These are phyloP conservation scores for Chlamydomonas schloesseri DNA, from an alignment of 139 green algal genomes.

Conservation along the genomic window DNA sequence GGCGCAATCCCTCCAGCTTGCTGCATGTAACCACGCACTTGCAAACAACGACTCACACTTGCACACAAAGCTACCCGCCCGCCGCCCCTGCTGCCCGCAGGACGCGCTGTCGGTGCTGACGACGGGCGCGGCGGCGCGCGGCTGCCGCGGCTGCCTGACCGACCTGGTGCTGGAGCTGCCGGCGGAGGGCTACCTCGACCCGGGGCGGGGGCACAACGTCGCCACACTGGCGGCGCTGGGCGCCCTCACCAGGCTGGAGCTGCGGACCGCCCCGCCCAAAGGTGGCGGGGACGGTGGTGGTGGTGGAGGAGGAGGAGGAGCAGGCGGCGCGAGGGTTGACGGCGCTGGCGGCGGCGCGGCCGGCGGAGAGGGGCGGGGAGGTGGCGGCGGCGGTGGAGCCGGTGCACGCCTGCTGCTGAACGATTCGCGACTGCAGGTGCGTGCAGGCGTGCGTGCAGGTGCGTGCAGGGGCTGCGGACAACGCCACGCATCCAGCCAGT, in stretches of 20 bases:
- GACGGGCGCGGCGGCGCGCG: no score
- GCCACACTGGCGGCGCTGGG: not conserved
- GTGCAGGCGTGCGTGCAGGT: no score
- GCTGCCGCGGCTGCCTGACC: not conserved
- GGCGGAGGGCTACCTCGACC: not conserved
- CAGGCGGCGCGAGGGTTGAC: no score
- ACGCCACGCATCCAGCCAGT: no score
- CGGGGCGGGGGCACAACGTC: not conserved
- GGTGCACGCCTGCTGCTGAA: not conserved
- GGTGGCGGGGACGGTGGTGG: not conserved
- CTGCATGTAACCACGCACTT: no score
- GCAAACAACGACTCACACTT: no score
- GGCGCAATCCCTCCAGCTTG: no score
- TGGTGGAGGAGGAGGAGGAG: not conserved
- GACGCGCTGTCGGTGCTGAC: not conserved
- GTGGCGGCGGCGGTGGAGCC: not conserved
- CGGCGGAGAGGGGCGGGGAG: not conserved
- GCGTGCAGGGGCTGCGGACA: no score
- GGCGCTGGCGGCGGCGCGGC: not conserved
- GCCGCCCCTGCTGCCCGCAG: not conserved
- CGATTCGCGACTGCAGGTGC: conserved; percentile 10
- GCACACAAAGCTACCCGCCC: no score
- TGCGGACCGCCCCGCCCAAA: not conserved
- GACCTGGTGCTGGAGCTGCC: not conserved
- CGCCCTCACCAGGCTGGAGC: conserved; percentile 1